Evolutionary conservation across 2,329 filamentous ascomycete genomes (phyloP), one percentile per base, ranked within the genome.

Genomic region (Thyridium curvatum): DNA sequence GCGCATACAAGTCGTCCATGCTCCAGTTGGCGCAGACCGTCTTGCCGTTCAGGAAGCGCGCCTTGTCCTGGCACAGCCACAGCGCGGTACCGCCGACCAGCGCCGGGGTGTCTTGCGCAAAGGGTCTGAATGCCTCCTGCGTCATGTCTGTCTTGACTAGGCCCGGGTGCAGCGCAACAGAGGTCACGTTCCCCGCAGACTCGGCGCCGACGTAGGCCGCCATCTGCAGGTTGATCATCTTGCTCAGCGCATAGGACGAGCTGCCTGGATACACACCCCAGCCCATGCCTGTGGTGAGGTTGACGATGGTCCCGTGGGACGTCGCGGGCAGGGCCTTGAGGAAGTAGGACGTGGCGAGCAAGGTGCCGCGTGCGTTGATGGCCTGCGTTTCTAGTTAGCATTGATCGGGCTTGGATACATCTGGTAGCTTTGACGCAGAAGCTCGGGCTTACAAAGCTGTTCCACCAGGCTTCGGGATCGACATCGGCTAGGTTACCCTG

Each of bases 301-400:
- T 56, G 40, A 58, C 41, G 35, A 57, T 49, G 12, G 42, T 52
- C 9, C 39, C 52, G 7, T 38, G 34, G 8, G 31, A 12, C 12
- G 32, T 15, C 3, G 17, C n/a, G 34, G 43, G 43, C 10, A 45
- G 37, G 21, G 34, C 30, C 14, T 18, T 36, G 31, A 46, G 38
- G 30, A 41, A 46, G 32, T 57, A 48, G 8, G 59, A 54, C 3
- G 56, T 48, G 12, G 61, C 45, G 6, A 66, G 49, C 39, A 61
- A 66, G 1, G 54, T 39, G 0, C 65, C 69, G 13, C 57, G 57
- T 14, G 69, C 29, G 42, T 71, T 71, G 35, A 68, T 53, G 2
- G 43, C 44, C 21, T 42, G 29, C 14, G 21, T 4, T 12, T 6
- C 4, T 15, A 34, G 7, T 17, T 13, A 34, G 16, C 15, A 18